A percentile compares a stretch with the other conserved stretches of the same genome.
These are phyloP conservation scores for Blastobotrys terrestris DNA, from an alignment of 805 yeast genomes.

Conservation along the genomic window DNA sequence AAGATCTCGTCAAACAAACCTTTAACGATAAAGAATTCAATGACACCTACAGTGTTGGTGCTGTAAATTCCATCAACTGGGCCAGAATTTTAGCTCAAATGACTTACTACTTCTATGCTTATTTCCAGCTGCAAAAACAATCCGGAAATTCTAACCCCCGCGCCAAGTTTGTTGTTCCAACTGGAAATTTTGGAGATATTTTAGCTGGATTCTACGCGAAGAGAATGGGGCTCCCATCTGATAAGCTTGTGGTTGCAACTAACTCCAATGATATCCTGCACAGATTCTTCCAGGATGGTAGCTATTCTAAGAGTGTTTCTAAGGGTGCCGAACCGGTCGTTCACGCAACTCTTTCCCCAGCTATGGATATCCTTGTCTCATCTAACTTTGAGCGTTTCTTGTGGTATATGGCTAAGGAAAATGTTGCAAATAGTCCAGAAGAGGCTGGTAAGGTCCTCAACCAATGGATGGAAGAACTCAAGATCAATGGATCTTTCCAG, in stretches of 20 bases:
- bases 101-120: constrained; percentile 91
- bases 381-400: constrained; percentile 93
- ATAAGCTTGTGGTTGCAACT: constrained; percentile 85
- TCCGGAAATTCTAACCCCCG: constrained; percentile 17
- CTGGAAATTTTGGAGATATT: constrained; percentile 98
- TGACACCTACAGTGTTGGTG: constrained; percentile 87
- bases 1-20: constrained; percentile 87
- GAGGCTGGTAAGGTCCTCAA: constrained; percentile 71
- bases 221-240: constrained; percentile 91
- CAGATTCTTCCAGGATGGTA: constrained; percentile 83
- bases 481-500: constrained; percentile 65
- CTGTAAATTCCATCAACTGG: constrained; percentile 98
- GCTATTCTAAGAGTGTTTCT: constrained; percentile 56
- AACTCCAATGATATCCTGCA: constrained; percentile 92
- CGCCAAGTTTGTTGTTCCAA: constrained; percentile 87
- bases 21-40: constrained; percentile 89
- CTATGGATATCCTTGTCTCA: constrained; percentile 95
- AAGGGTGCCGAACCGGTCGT: constrained; percentile 52
- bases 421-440: constrained; percentile 47
- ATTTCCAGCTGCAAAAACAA: constrained; percentile 53
- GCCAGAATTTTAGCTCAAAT: constrained; percentile 97
- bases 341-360: constrained; percentile 89
- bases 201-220: constrained; percentile 94
- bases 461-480: constrained; percentile 74
- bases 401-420: constrained; percentile 85